Percentiles rank a stretch among this genome's conserved stretches.
phyloP scores from a whole-genome alignment of 2,329 filamentous ascomycete species.

The Aspergillus phoenicis region DNA sequence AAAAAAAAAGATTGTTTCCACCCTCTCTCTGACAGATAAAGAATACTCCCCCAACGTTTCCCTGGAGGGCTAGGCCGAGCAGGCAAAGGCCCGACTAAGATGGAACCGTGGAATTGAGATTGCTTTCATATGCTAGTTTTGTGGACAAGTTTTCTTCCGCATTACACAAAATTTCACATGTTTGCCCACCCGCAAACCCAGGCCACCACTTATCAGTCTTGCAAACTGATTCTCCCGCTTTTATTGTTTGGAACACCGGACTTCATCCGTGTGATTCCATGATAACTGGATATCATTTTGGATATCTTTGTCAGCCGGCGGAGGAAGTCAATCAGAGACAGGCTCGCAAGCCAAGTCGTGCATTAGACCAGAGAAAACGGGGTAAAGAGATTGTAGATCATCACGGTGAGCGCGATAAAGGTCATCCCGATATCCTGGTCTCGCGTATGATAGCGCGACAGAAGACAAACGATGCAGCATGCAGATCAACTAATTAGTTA shows the following conservation, averaged over 20 bases:
- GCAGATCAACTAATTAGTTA: constrained; percentile 57
- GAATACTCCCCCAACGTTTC: not conserved
- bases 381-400: constrained; percentile 29
- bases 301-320: constrained; percentile 23
- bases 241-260: constrained; percentile 15
- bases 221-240: constrained; percentile 19
- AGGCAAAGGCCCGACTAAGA: not conserved
- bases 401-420: constrained; percentile 24
- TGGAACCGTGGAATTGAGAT: constrained; percentile 1
- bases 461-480: constrained; percentile 29
- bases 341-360: constrained; percentile 23
- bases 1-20: no score
- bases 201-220: constrained; percentile 26
- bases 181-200: constrained; percentile 30
- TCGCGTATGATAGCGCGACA: constrained; percentile 27
- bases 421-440: constrained; percentile 18
- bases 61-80: not conserved
- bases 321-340: constrained; percentile 28
- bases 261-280: constrained; percentile 14
- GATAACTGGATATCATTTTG: constrained; percentile 18
- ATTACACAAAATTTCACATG: constrained; percentile 27
- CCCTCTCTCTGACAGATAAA: not conserved
- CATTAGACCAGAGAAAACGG: constrained; percentile 26
- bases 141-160: constrained; percentile 18
- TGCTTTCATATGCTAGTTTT: constrained; percentile 3